Evolutionary conservation across 2,329 filamentous ascomycete genomes (phyloP).

Genomic region (Colletotrichum chlorophyti): DNA sequence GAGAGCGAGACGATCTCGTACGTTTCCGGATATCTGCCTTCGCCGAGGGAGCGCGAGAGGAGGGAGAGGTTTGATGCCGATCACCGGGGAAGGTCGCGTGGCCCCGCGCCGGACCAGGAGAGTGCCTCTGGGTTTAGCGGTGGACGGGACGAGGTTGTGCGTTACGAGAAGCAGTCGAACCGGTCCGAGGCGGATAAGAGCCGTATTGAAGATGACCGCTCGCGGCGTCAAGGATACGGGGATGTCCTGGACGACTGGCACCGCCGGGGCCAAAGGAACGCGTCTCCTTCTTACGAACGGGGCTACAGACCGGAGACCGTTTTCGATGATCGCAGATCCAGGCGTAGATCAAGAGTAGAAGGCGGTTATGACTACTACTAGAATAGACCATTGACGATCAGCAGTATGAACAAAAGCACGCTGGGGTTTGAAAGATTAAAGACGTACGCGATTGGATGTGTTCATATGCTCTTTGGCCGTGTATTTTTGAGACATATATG

Average conservation of each 20-base stretch:
- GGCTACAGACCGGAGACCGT: background rate
- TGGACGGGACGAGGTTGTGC: slow-evolving; percentile 16
- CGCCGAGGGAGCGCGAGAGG: slow-evolving; percentile 27
- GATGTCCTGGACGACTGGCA: slow-evolving; percentile 18
- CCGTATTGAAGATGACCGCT: slow-evolving; percentile 1
- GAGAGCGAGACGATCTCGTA: slow-evolving; percentile 23
- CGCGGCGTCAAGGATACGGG: slow-evolving; percentile 1
- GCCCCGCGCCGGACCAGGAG: background rate
- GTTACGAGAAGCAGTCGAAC: slow-evolving; percentile 10
- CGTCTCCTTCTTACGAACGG: slow-evolving; percentile 9
- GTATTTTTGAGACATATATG: slow-evolving; percentile 8
- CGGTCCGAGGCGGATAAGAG: slow-evolving; percentile 10
- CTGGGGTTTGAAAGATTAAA: no score
- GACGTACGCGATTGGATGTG: background rate
- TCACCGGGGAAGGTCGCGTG: background rate
- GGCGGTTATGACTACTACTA: slow-evolving; percentile 2
- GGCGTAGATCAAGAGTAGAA: slow-evolving; percentile 11
- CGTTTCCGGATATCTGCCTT: slow-evolving; percentile 2
- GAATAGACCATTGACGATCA: no score
- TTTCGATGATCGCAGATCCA: slow-evolving; percentile 5
- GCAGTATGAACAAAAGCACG: no score
- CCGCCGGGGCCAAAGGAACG: background rate
- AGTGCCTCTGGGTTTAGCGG: background rate
- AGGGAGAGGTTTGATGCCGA: slow-evolving; percentile 21
- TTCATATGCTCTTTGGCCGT: slow-evolving; percentile 4